Conservation (phyloP, 345 rosid genomes). For the Linum trigynum region DNA sequence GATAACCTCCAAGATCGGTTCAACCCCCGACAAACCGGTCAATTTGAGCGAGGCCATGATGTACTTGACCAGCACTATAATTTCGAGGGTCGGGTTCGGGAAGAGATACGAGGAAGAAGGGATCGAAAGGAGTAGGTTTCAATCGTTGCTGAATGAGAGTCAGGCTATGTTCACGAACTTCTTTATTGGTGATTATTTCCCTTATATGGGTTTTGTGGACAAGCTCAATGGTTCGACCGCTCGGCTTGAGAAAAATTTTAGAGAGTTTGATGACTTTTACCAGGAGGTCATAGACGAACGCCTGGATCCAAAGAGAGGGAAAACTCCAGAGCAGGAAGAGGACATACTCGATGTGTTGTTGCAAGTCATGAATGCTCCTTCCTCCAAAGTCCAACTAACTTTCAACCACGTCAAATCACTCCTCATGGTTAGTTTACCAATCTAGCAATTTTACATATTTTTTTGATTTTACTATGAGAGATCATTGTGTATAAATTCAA, state of each 20-base stretch:
- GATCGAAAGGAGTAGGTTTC: background rate
- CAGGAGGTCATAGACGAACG: background rate
- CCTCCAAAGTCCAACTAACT: background rate
- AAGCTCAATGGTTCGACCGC: background rate
- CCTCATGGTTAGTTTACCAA: background rate
- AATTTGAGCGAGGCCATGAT: background rate
- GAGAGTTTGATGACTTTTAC: background rate
- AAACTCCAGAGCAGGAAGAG: background rate
- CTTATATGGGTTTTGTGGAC: background rate
- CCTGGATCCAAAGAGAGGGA: background rate
- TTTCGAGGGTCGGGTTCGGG: background rate
- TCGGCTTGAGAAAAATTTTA: background rate
- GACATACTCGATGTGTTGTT: background rate
- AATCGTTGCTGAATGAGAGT: background rate
- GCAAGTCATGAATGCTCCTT: background rate
- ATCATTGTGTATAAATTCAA: too few species aligned
- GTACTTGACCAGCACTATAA: background rate
- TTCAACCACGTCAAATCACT: background rate
- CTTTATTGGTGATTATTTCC: background rate
- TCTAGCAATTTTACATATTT: too few species aligned
- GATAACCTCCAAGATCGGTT: background rate
- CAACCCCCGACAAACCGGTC: background rate
- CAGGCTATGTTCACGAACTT: background rate
- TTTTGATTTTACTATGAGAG: too few species aligned
- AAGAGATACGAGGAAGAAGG: background rate